These are phyloP conservation scores for Thielaviopsis ethacetica DNA, from an alignment of 2,329 filamentous ascomycete genomes.

Conservation along the genomic window DNA sequence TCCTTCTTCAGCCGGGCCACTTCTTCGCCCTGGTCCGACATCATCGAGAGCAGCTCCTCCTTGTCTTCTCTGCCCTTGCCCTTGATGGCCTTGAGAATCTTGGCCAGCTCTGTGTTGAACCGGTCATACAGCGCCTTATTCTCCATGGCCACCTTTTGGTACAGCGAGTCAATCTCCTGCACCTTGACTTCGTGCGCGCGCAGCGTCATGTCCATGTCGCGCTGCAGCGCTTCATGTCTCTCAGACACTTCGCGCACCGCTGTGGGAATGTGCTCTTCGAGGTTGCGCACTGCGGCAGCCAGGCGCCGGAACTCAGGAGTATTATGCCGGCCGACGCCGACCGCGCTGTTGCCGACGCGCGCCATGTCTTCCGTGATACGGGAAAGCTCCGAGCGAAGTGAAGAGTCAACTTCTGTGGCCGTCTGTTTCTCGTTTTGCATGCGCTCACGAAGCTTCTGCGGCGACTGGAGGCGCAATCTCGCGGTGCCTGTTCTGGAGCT, in stretches of 20 bases:
- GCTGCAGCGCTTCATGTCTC: slow-evolving; percentile 46
- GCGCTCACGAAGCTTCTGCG: slow-evolving; percentile 67
- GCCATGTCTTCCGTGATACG: slow-evolving; percentile 71
- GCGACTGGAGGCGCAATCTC: slow-evolving; percentile 52
- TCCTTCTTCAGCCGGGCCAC: slow-evolving; percentile 65
- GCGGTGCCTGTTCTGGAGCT: slow-evolving; percentile 25
- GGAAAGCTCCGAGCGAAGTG: slow-evolving; percentile 57
- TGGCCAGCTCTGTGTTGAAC: slow-evolving; percentile 80
- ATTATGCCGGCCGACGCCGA: slow-evolving; percentile 19
- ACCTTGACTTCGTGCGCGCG: slow-evolving; percentile 62
- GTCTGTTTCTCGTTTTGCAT: slow-evolving; percentile 66
- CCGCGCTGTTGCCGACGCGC: slow-evolving; percentile 18
- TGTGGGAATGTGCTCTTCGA: slow-evolving; percentile 51
- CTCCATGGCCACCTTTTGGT: slow-evolving; percentile 74
- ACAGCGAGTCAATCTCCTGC: slow-evolving; percentile 71
- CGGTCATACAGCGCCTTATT: slow-evolving; percentile 85
- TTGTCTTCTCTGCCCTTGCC: slow-evolving; percentile 60
- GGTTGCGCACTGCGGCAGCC: slow-evolving; percentile 39
- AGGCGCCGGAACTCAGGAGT: slow-evolving; percentile 32
- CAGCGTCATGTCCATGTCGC: slow-evolving; percentile 56
- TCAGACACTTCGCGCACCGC: slow-evolving; percentile 41
- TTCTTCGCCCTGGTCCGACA: slow-evolving; percentile 65
- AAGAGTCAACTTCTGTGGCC: slow-evolving; percentile 51
- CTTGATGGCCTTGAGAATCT: slow-evolving; percentile 61
- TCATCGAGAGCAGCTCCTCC: slow-evolving; percentile 54